Evolutionary conservation across 2,329 filamentous ascomycete genomes (phyloP).

Genomic region (Ascochyta rabiei): DNA sequence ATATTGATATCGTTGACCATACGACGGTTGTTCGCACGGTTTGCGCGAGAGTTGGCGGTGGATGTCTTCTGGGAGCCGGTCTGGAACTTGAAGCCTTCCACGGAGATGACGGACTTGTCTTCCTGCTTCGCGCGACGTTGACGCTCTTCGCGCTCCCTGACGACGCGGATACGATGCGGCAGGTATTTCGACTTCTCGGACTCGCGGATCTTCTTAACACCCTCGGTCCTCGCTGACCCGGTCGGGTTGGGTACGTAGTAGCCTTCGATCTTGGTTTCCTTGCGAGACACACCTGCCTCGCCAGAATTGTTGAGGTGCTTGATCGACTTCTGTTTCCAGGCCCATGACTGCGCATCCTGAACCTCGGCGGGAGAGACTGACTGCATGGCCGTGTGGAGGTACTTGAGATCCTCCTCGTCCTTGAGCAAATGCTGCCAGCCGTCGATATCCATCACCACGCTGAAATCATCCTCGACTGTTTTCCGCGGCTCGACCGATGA

Average conservation of each 20-base stretch:
- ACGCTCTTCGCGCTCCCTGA: conserved; percentile 88
- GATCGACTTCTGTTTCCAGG: conserved; percentile 74
- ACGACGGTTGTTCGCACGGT: conserved; percentile 92
- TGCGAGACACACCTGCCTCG: conserved; percentile 59
- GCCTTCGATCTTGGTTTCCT: conserved; percentile 63
- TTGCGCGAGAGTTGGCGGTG: conserved; percentile 90
- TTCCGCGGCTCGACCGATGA: conserved; percentile 64
- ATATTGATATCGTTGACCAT: conserved; percentile 94
- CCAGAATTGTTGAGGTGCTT: conserved; percentile 69
- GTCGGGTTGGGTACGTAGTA: conserved; percentile 86
- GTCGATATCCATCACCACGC: conserved; percentile 70
- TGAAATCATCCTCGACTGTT: conserved; percentile 70
- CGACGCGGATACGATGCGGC: conserved; percentile 95
- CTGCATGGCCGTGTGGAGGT: conserved; percentile 60
- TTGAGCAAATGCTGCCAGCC: conserved; percentile 73
- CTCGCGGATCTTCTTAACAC: conserved; percentile 92
- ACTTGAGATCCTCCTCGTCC: conserved; percentile 69
- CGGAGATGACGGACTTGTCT: conserved; percentile 48
- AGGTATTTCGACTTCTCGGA: conserved; percentile 98
- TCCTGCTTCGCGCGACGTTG: conserved; percentile 74
- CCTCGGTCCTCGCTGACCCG: conserved; percentile 89
- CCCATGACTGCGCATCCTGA: conserved; percentile 67
- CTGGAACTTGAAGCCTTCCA: conserved; percentile 62
- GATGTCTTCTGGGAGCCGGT: conserved; percentile 77
- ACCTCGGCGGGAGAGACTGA: conserved; percentile 56